phyloP scores from a whole-genome alignment of 2,329 filamentous ascomycete genomes.

The Monosporascus sp. region DNA sequence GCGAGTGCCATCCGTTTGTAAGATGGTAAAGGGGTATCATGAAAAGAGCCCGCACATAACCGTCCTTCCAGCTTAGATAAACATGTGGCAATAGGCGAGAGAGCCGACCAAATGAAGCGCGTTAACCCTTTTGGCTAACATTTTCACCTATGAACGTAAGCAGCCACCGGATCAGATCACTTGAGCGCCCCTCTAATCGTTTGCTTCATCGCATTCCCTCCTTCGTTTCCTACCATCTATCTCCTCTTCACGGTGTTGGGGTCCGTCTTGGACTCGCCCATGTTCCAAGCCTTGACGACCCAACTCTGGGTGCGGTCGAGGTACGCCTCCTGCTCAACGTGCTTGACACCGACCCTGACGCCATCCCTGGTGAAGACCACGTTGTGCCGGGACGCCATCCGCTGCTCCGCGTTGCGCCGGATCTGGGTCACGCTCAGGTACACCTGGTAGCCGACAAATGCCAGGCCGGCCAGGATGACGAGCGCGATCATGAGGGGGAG shows the following conservation, averaged over 20 bases:
- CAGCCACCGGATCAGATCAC: too few relatives aligned
- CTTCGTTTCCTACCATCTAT: constrained; percentile 20
- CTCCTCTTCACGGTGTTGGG: constrained; percentile 28
- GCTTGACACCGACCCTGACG: constrained; percentile 63
- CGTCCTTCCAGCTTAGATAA: too few relatives aligned
- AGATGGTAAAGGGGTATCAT: too few relatives aligned
- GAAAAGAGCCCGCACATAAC: too few relatives aligned
- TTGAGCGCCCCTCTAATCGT: constrained; percentile 10
- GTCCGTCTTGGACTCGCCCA: constrained; percentile 25
- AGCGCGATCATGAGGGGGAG: constrained; percentile 64
- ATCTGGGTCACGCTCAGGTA: constrained; percentile 65
- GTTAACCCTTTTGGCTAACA: too few relatives aligned
- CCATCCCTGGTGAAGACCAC: constrained; percentile 72
- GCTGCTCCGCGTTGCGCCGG: constrained; percentile 57
- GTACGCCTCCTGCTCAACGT: constrained; percentile 63
- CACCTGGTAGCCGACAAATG: constrained; percentile 67
- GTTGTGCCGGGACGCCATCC: constrained; percentile 66
- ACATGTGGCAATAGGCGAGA: too few relatives aligned
- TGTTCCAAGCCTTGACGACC: constrained; percentile 62
- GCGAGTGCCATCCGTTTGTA: too few relatives aligned
- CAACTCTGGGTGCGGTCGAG: constrained; percentile 68
- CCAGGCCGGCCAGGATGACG: constrained; percentile 48
- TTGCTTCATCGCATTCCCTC: constrained; percentile 17
- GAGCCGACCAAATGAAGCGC: too few relatives aligned
- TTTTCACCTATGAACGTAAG: too few relatives aligned